Evolutionary conservation across 2,329 filamentous ascomycete genomes (phyloP), one percentile per base, ranked within the genome.

Genomic region (Pseudopyricularia javanii): DNA sequence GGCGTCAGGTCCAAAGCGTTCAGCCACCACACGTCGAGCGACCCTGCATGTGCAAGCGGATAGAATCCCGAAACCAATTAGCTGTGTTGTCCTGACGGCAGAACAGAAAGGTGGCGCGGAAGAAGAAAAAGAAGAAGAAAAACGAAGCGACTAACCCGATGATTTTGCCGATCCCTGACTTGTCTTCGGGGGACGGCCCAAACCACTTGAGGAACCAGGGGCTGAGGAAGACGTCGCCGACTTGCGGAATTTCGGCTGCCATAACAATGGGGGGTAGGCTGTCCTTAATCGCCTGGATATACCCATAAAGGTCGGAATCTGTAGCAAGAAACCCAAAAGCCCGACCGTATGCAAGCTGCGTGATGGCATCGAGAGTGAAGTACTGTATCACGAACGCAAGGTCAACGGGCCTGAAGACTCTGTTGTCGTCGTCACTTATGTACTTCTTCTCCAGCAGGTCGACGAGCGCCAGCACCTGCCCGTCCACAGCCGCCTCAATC

Each of bases 311-410:
- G 56, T 76, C 73, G 9, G 64, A 60, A 56, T 76, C 68, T 7
- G 60, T 59, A 20, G 63, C 62, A 1, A 76, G 59, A 55, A 70
- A 72, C 20, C 73, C 72, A 56, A 75, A 74, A 1, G 66, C 60
- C 50, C 68, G 55, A 22, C 74, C 74, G 48, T 76, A 71, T 2
- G 70, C 72, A 12, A 78, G 58, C 34, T 69, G 67, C 35, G 69
- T 73, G 55, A 79, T 74, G 20, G 75, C 68, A 56, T 79, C 76
- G 4, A 77, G 63, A 0, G 74, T 74, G 51, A 78, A 71, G 63
- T 68, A 76, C 34, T 73, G 70, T 2, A 70, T 66, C 45, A 71
- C 68, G 6, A 62, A 60, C 17, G 69, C 69, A 33, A 78, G 59
- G 56, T 79, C 73, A 58, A 75, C 63, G 15, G 68, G 59, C 51